phyloP scores from a whole-genome alignment of 805 yeast genomes.

The Candida multigemmis region DNA sequence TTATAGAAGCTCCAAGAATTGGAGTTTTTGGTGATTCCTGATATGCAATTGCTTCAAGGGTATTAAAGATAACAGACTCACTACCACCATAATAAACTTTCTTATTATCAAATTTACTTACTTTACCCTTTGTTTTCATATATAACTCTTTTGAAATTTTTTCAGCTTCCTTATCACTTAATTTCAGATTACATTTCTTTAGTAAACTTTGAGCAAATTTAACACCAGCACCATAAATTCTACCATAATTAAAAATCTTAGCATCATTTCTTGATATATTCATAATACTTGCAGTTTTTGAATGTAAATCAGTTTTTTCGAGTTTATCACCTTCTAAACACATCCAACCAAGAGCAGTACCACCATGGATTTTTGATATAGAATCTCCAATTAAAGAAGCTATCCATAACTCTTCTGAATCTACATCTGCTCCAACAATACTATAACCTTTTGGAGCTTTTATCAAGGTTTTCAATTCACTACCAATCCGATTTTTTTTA shows the following conservation, averaged over 20 bases:
- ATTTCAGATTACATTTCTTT: slow-evolving; percentile 69
- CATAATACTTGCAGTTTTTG: slow-evolving; percentile 83
- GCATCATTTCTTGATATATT: slow-evolving; percentile 91
- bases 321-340: slow-evolving; percentile 90
- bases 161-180: slow-evolving; percentile 60
- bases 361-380: slow-evolving; percentile 82
- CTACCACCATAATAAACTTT: slow-evolving; percentile 77
- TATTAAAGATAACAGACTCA: slow-evolving; percentile 86
- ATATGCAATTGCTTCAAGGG: slow-evolving; percentile 79
- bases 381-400: slow-evolving; percentile 94
- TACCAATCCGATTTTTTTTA: slow-evolving; percentile 75
- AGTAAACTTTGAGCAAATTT: slow-evolving; percentile 80
- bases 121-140: slow-evolving; percentile 70
- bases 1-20: slow-evolving; percentile 85
- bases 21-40: slow-evolving; percentile 81
- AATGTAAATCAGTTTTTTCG: slow-evolving; percentile 90
- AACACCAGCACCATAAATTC: slow-evolving; percentile 96
- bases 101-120: slow-evolving; percentile 14
- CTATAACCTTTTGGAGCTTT: slow-evolving; percentile 83
- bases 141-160: slow-evolving; percentile 61
- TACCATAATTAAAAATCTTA: slow-evolving; percentile 89
- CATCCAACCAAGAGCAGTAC: slow-evolving; percentile 99
- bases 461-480: slow-evolving; percentile 83
- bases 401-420: slow-evolving; percentile 96
- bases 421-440: slow-evolving; percentile 98